Evolutionary conservation across 1,139 yeast species (phyloP), one percentile per base, ranked within the genome.

Genomic region (Taphrina flavorubra): DNA sequence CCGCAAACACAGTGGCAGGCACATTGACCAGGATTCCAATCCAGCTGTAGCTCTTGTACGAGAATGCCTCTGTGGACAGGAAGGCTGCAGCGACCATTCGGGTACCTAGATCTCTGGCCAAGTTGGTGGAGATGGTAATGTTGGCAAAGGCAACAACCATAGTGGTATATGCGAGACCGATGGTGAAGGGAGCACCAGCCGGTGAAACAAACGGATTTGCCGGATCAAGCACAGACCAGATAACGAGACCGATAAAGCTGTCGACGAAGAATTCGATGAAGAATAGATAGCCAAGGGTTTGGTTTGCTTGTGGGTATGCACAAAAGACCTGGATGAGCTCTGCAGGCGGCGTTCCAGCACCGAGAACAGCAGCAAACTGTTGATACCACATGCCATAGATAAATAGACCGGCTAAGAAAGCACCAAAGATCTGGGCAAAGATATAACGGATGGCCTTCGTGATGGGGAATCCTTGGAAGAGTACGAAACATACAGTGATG

Each of bases 401-500:
- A 13, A 80, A 70, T 61, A 79, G 73, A 1, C 80, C 81, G 68
- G 82, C 84, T 16, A 76, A 71, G 71, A 78, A 80, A 40, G 79
- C 83, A 68, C 84, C 84, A 10, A 81, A 71, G 58, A 79, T 71
- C 72, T 81, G 84, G 25, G 81, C 81, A 49, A 77, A 72, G 49
- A 80, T 73, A 72, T 81, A 81, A 36, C 78, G 76, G 25, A 81
- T 80, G 11, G 81, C 79, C 70, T 81, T 81, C 71, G 75, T 78
- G 74, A 79, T 75, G 44, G 83, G 83, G 72, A 81, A 81, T 4
- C 81, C 81, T 74, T 83, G 78, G 71, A 76, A 81, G 6, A 79
- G 73, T 60, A 79, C 81, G 73, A 80, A 77, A 14, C 80, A 74
- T 14, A 81, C 59, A 0, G 83, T 80, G 55, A 81, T 79, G 65